Percentiles rank a stretch among this genome's conserved stretches.
phyloP scores from a whole-genome alignment of 306 rosid species.

The Sesbania bispinosa region DNA sequence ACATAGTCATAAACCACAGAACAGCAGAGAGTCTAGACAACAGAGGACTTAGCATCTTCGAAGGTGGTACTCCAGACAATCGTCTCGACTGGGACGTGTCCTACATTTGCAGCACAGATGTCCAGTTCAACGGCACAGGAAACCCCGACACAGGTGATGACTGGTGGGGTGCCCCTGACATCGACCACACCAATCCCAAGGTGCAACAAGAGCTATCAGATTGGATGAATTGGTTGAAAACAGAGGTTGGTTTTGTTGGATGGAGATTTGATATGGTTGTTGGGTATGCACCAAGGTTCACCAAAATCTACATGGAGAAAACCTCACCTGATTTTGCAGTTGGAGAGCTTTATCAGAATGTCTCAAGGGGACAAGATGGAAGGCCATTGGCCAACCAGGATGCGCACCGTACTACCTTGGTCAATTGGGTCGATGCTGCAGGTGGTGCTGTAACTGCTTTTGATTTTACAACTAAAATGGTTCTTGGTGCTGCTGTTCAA shows the following conservation, averaged over 20 bases:
- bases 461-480: constrained; percentile 44
- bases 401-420: constrained; percentile 25
- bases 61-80: constrained; percentile 66
- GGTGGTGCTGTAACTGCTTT: constrained; percentile 42
- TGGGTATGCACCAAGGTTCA: constrained; percentile 52
- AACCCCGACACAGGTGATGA: constrained; percentile 49
- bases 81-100: constrained; percentile 65
- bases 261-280: constrained; percentile 68
- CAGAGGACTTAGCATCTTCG: constrained; percentile 60
- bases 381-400: constrained; percentile 46
- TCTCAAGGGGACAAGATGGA: constrained; percentile 25
- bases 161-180: constrained; percentile 43
- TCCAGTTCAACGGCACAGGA: constrained; percentile 49
- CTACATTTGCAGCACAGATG: constrained; percentile 51
- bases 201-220: constrained; percentile 58
- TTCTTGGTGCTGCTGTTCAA: constrained; percentile 47
- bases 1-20: constrained; percentile 78
- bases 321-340: constrained; percentile 65
- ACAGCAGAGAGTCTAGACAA: constrained; percentile 55
- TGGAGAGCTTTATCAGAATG: constrained; percentile 49
- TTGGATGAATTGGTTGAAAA: constrained; percentile 74
- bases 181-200: constrained; percentile 59
- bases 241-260: constrained; percentile 60
- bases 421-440: constrained; percentile 35
- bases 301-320: constrained; percentile 52